phyloP scores from a whole-genome alignment of 2,329 filamentous ascomycete genomes.

The Cadophora gregata region DNA sequence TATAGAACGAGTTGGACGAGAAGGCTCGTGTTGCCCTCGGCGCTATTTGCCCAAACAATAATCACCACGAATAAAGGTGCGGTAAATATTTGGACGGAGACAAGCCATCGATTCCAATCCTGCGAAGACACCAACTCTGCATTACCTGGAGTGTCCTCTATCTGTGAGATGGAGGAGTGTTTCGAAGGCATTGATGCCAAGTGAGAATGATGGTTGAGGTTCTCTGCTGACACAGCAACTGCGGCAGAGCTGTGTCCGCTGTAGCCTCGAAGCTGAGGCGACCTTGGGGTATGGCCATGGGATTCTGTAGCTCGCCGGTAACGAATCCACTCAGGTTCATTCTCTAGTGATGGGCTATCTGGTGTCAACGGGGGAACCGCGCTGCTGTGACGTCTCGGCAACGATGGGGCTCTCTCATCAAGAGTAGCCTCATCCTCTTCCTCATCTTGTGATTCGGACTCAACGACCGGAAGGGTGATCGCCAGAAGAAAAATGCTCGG shows the following conservation, averaged over 20 bases:
- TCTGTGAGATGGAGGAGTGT: conserved; percentile 21
- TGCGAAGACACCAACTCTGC: conserved; percentile 22
- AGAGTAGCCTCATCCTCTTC: conserved; percentile 44
- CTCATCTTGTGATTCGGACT: conserved; percentile 63
- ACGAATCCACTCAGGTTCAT: conserved; percentile 64
- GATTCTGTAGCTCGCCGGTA: conserved; percentile 56
- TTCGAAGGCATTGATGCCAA: conserved; percentile 26
- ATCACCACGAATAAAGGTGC: conserved; percentile 83
- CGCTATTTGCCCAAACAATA: conserved; percentile 74
- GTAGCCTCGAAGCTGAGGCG: conserved; percentile 33
- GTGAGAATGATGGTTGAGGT: conserved; percentile 38
- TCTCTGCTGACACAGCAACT: conserved; percentile 42
- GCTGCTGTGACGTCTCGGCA: conserved; percentile 30
- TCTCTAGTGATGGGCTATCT: conserved; percentile 39
- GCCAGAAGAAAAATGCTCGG: conserved; percentile 90
- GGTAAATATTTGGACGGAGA: conserved; percentile 83
- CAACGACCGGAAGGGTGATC: conserved; percentile 89
- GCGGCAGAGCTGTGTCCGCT: conserved; percentile 45
- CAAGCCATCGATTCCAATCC: conserved; percentile 90
- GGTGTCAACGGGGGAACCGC: conserved; percentile 34
- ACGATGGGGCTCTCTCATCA: conserved; percentile 28
- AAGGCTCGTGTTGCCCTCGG: conserved; percentile 58
- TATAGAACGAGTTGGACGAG: conserved; percentile 65
- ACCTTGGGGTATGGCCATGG: conserved; percentile 38
- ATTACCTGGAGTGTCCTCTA: conserved; percentile 19